phyloP scores from a whole-genome alignment of 805 yeast genomes.

The Nakazawaea anatomiae region DNA sequence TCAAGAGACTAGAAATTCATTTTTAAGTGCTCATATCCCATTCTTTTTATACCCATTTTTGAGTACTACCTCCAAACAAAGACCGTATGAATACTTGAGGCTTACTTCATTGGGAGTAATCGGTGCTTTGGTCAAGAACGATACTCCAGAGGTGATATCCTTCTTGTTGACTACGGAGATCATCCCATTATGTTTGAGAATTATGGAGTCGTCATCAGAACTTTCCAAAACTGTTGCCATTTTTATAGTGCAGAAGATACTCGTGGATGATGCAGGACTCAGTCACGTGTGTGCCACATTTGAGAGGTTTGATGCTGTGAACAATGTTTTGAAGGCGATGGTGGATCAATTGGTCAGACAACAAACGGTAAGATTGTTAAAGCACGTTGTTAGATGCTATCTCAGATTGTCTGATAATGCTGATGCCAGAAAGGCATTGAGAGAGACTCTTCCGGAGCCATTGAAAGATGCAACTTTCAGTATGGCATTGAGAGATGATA shows the following conservation, averaged over 20 bases:
- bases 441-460: slow-evolving; percentile 80
- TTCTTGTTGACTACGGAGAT: slow-evolving; percentile 93
- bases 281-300: slow-evolving; percentile 91
- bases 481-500: slow-evolving; percentile 74
- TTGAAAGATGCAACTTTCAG: slow-evolving; percentile 84
- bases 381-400: slow-evolving; percentile 93
- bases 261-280: slow-evolving; percentile 87
- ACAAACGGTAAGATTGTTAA: slow-evolving; percentile 78
- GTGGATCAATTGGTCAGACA: slow-evolving; percentile 75
- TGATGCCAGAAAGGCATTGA: slow-evolving; percentile 84
- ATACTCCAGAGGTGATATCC: slow-evolving; percentile 89
- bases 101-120: slow-evolving; percentile 93
- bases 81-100: slow-evolving; percentile 90
- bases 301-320: slow-evolving; percentile 91
- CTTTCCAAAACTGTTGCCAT: slow-evolving; percentile 94
- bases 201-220: slow-evolving; percentile 94
- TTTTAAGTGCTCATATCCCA: slow-evolving; percentile 87
- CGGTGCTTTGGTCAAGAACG: slow-evolving; percentile 95
- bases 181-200: slow-evolving; percentile 88
- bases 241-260: slow-evolving; percentile 88
- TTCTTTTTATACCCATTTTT: slow-evolving; percentile 89
- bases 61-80: slow-evolving; percentile 83
- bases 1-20: slow-evolving; percentile 78
- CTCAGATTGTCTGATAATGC: slow-evolving; percentile 82
- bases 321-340: slow-evolving; percentile 79